phyloP scores from a whole-genome alignment of 805 yeast species.

The Spencermartinsiella europaea region DNA sequence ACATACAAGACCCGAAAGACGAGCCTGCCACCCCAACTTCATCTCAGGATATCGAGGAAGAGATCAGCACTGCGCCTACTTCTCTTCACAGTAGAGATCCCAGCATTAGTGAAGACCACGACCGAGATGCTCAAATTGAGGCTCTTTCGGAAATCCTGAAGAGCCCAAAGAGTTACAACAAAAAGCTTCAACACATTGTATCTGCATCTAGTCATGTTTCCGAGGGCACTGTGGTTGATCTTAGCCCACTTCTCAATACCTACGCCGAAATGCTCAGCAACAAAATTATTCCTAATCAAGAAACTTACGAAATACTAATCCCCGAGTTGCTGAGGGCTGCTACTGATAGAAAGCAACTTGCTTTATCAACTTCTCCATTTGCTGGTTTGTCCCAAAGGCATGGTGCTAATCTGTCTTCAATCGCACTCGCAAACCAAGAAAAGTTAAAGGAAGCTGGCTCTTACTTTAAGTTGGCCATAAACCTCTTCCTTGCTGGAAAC shows the following conservation, averaged over 20 bases:
- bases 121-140: neutral
- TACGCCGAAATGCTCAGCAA: conserved; percentile 26
- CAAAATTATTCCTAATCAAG: conserved; percentile 21
- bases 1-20: neutral
- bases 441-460: conserved; percentile 13
- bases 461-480: conserved; percentile 26
- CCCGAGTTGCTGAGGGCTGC: conserved; percentile 23
- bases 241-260: conserved; percentile 24
- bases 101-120: neutral
- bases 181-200: neutral
- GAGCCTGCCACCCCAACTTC: neutral
- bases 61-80: neutral
- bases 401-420: conserved; percentile 12
- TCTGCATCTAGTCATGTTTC: neutral
- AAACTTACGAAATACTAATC: conserved; percentile 28
- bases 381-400: conserved; percentile 6
- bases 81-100: neutral
- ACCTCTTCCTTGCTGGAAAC: conserved; percentile 28
- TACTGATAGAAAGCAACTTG: neutral
- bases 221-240: conserved; percentile 11
- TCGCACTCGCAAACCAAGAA: conserved; percentile 6
- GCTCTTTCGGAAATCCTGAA: neutral
- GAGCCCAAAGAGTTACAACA: neutral
- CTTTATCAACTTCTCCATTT: conserved; percentile 6
- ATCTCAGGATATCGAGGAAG: neutral